These are phyloP conservation scores for Uromyces viciae-fabae DNA, from an alignment of 1,284 basidiomycete genomes.

Conservation along the genomic window DNA sequence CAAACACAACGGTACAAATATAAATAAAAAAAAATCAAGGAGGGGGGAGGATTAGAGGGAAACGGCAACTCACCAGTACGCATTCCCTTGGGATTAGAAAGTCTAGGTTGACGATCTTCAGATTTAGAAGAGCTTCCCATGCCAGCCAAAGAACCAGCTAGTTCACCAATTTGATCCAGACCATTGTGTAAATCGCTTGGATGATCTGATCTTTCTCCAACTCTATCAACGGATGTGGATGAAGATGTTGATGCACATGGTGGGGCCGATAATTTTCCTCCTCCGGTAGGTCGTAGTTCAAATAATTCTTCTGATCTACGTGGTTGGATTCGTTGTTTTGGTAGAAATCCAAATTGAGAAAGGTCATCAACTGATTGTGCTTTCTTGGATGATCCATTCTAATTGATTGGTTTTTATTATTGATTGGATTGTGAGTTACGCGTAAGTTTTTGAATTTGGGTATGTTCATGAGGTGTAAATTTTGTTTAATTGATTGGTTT, in stretches of 20 bases:
- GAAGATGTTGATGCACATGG: neutral
- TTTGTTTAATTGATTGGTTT: neutral
- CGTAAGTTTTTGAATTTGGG: neutral
- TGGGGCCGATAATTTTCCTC: neutral
- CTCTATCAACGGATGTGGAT: neutral
- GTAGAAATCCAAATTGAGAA: slow-evolving; percentile 35
- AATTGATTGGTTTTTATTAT: neutral
- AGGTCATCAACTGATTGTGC: slow-evolving; percentile 40
- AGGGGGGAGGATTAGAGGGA: neutral
- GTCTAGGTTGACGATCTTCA: slow-evolving; percentile 30
- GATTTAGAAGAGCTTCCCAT: neutral
- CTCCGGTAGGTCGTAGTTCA: neutral
- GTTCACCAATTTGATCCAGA: slow-evolving; percentile 40
- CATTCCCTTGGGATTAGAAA: slow-evolving; percentile 39
- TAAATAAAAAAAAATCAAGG: neutral
- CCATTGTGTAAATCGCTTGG: neutral
- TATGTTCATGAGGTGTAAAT: neutral
- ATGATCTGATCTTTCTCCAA: neutral
- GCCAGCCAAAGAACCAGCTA: slow-evolving; percentile 24
- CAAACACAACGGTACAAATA: neutral
- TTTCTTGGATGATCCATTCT: slow-evolving; percentile 33
- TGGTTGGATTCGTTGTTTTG: slow-evolving; percentile 28
- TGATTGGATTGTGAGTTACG: neutral
- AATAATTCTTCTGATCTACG: slow-evolving; percentile 13
- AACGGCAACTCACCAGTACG: too few relatives aligned